These are phyloP conservation scores for Pontederia paniculata DNA, from an alignment of 176 grass and related monocot genomes.

Conservation along the genomic window DNA sequence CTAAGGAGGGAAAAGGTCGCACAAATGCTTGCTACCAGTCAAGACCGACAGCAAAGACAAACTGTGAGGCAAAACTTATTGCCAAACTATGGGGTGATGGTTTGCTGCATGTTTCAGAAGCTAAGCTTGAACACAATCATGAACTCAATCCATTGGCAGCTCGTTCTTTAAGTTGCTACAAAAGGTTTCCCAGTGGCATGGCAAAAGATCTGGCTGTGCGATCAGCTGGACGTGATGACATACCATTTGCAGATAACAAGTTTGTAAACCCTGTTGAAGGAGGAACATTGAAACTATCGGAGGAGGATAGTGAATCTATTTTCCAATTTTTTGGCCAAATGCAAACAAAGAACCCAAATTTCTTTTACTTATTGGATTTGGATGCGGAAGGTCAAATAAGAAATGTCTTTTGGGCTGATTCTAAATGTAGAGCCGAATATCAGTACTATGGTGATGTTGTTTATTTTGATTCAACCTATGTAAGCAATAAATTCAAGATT, in stretches of 20 bases:
- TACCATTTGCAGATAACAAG: conserved; percentile 21
- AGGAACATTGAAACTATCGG: conserved; percentile 47
- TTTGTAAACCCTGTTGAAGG: conserved; percentile 37
- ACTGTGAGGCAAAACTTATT: conserved; percentile 60
- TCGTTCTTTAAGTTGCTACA: conserved; percentile 52
- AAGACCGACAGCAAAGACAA: conserved; percentile 59
- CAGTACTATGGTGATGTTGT: conserved; percentile 53
- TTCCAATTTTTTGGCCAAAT: conserved; percentile 40
- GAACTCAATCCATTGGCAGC: conserved; percentile 36
- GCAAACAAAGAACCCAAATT: conserved; percentile 59
- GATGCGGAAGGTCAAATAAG: conserved; percentile 56
- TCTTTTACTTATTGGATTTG: conserved; percentile 69
- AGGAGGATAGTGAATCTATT: conserved; percentile 34
- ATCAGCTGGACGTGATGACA: conserved; percentile 37
- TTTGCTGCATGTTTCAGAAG: conserved; percentile 52
- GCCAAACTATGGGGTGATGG: conserved; percentile 50
- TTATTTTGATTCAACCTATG: conserved; percentile 46
- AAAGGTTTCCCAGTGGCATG: conserved; percentile 50
- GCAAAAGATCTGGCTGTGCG: conserved; percentile 55
- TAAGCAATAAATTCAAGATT: conserved; percentile 43
- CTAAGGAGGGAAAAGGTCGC: conserved; percentile 46
- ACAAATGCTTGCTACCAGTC: conserved; percentile 74
- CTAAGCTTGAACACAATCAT: conserved; percentile 62
- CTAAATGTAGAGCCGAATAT: conserved; percentile 46
- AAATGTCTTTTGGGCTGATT: conserved; percentile 72